Conservation (phyloP, 768 basidiomycete genomes). For the Pilatotrama ljubarskyi region DNA sequence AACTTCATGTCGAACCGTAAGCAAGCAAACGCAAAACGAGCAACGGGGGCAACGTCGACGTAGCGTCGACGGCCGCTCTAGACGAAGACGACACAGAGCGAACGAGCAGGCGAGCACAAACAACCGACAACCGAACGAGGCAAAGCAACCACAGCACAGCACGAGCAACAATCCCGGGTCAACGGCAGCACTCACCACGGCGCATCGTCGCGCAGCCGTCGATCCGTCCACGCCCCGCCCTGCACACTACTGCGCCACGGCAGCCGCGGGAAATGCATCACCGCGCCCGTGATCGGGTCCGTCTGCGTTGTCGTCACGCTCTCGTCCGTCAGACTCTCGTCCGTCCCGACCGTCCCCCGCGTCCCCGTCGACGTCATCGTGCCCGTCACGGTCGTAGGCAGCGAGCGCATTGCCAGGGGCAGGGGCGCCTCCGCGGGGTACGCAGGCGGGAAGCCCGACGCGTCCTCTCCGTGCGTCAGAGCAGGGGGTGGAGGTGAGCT, state of each 20-base stretch:
- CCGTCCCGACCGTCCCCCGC: conserved; percentile 23
- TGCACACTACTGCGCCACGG: conserved; percentile 22
- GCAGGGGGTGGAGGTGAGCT: conserved; percentile 3
- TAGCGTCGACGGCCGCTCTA: conserved; percentile 16
- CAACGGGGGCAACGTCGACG: conserved; percentile 1
- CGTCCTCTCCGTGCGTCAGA: conserved; percentile 1
- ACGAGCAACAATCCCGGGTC: neutral
- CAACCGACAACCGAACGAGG: neutral
- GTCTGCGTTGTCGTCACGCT: conserved; percentile 36
- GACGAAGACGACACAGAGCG: neutral
- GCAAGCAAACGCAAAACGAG: neutral
- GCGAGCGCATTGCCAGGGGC: conserved; percentile 2
- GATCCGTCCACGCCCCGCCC: conserved; percentile 16
- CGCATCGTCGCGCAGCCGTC: conserved; percentile 17
- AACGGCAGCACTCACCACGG: conserved; percentile 15
- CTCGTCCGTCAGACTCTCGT: conserved; percentile 26
- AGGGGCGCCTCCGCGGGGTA: conserved; percentile 4
- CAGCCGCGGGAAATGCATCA: conserved; percentile 31
- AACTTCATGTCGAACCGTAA: conserved; percentile 15
- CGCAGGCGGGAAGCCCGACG: conserved; percentile 3
- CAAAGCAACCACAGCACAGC: neutral
- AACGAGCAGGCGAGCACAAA: neutral
- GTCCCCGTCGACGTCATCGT: conserved; percentile 28
- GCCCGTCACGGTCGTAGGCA: conserved; percentile 9
- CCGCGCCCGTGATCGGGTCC: conserved; percentile 35